These are phyloP conservation scores for Ceratobasidium papillatum DNA, from an alignment of 1,284 basidiomycete species.

Conservation along the genomic window DNA sequence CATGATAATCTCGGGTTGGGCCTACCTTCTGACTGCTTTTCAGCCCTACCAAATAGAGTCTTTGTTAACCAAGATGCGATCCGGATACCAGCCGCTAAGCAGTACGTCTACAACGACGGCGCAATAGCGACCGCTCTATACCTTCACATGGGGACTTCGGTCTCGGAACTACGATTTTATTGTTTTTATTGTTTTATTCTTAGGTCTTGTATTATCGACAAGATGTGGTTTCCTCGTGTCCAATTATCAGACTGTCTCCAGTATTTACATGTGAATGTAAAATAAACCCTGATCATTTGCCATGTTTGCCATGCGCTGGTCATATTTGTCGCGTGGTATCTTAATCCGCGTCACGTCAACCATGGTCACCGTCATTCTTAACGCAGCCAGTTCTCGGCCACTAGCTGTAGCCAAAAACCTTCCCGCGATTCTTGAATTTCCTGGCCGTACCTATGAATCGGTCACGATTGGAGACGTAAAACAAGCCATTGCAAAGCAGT, in stretches of 20 bases:
- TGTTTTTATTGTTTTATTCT: not conserved
- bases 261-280: not conserved
- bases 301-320: not conserved
- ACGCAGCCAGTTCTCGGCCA: slow-evolving; percentile 52
- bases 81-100: slow-evolving; percentile 14
- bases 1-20: not conserved
- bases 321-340: not conserved
- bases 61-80: slow-evolving; percentile 30
- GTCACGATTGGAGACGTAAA: slow-evolving; percentile 70
- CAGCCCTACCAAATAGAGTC: slow-evolving; percentile 37
- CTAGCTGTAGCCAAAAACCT: slow-evolving; percentile 62
- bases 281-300: not conserved
- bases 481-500: slow-evolving; percentile 62
- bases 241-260: not conserved
- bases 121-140: not conserved
- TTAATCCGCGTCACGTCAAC: slow-evolving; percentile 21
- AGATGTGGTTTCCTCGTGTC: not conserved
- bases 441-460: slow-evolving; percentile 57
- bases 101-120: not conserved
- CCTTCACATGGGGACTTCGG: not conserved
- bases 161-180: not conserved
- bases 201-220: too few relatives aligned
- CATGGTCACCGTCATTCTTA: slow-evolving; percentile 72
- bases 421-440: slow-evolving; percentile 65
- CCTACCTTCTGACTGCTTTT: not conserved